Percentiles rank a stretch among this genome's conserved stretches.
Evolutionary conservation across 208 protist genomes (phyloP).

Genomic region (Perkinsela sp.): DNA sequence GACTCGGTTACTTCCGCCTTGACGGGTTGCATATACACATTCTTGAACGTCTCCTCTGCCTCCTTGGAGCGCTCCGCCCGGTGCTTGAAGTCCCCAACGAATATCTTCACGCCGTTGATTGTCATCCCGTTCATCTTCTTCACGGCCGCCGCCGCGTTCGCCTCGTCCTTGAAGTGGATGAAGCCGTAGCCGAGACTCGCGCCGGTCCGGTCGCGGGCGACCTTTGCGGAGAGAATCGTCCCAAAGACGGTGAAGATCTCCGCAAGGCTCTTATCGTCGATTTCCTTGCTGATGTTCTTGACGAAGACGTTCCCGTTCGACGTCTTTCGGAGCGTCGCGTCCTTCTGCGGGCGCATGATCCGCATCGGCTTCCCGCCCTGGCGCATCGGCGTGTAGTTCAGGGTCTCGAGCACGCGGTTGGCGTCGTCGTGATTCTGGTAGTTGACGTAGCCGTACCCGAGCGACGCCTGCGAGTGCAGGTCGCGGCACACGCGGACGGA

Average conservation of each 20-base stretch:
- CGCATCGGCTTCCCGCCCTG: constrained; percentile 60
- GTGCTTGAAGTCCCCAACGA: constrained; percentile 80
- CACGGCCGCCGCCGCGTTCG: constrained; percentile 75
- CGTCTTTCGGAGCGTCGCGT: constrained; percentile 75
- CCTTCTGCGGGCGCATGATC: constrained; percentile 97
- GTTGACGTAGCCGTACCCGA: constrained; percentile 97
- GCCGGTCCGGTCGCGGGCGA: constrained; percentile 59
- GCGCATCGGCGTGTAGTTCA: constrained; percentile 86
- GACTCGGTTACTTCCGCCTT: constrained; percentile 55
- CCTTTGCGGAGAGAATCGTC: constrained; percentile 92
- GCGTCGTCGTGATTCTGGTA: constrained; percentile 81
- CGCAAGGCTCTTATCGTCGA: constrained; percentile 85
- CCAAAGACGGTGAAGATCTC: constrained; percentile 89
- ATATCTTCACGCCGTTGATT: constrained; percentile 68
- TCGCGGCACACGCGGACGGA: constrained; percentile 93
- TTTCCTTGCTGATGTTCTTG: constrained; percentile 80
- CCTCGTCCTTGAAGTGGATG: constrained; percentile 90
- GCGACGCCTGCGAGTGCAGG: constrained; percentile 78
- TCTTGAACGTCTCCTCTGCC: constrained; percentile 81
- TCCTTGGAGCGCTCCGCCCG: constrained; percentile 64
- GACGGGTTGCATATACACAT: constrained; percentile 94
- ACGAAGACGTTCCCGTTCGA: constrained; percentile 94
- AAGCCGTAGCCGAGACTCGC: constrained; percentile 89
- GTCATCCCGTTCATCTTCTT: constrained; percentile 81
- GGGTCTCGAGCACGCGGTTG: constrained; percentile 81